Conservation (phyloP, 176 grass and related monocot genomes). For the Lolium perenne region DNA sequence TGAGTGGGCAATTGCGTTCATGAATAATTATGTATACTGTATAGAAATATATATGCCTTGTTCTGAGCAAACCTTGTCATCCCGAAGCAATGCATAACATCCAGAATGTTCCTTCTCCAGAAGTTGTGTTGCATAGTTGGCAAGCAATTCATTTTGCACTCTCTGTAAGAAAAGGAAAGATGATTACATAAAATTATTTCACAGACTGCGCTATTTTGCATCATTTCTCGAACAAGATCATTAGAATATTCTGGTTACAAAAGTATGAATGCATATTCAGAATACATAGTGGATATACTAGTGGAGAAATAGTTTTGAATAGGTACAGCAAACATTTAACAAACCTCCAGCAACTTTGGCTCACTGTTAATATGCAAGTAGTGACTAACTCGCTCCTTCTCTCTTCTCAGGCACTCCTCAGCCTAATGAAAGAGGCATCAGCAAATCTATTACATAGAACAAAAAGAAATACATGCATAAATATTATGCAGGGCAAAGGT, state of each 20-base stretch:
- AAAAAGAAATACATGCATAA: not conserved
- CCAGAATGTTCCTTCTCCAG: conserved; percentile 96
- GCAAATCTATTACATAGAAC: conserved; percentile 9
- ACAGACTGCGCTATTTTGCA: not conserved
- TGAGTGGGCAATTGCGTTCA: conserved; percentile 25
- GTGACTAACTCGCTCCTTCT: conserved; percentile 93
- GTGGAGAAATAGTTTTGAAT: not conserved
- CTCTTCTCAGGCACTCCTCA: conserved; percentile 87
- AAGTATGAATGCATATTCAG: not conserved
- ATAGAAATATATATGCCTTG: not conserved
- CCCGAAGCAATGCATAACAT: conserved; percentile 83
- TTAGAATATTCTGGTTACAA: conserved; percentile 3
- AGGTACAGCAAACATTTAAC: conserved; percentile 28
- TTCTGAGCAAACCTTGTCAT: conserved; percentile 80
- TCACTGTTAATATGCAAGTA: conserved; percentile 95
- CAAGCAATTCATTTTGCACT: conserved; percentile 93
- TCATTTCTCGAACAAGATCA: not conserved
- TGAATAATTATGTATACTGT: conserved; percentile 21
- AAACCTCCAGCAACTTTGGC: conserved; percentile 92
- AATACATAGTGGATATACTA: conserved; percentile 7
- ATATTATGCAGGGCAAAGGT: conserved; percentile 1
- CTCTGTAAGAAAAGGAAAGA: conserved; percentile 57
- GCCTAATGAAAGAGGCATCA: conserved; percentile 62
- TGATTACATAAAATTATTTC: not conserved
- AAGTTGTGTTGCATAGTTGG: conserved; percentile 80